These are phyloP conservation scores for Helicocarpus griseus DNA, from an alignment of 2,329 filamentous ascomycete species.

Conservation along the genomic window DNA sequence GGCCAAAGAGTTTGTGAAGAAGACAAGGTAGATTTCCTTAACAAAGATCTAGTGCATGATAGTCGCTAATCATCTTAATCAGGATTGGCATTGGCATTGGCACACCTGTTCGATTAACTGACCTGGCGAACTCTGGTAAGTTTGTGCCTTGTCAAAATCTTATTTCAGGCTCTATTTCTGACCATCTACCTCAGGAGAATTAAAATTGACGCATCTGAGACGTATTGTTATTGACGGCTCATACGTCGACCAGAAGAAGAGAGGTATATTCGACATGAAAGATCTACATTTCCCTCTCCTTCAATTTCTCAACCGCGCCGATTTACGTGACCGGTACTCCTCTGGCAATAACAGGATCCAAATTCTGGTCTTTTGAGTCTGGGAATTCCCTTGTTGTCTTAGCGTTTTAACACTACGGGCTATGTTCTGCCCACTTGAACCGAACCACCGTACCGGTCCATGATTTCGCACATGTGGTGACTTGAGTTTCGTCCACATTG, in stretches of 20 bases:
- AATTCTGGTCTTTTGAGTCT: conserved; percentile 41
- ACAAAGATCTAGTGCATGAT: background rate
- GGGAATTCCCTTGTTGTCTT: conserved; percentile 22
- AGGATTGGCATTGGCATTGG: conserved; percentile 82
- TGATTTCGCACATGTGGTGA: no score
- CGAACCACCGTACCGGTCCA: no score
- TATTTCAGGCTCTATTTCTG: background rate
- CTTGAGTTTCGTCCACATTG: no score
- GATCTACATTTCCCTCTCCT: conserved; percentile 78
- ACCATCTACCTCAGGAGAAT: conserved; percentile 43
- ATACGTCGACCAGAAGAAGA: conserved; percentile 89
- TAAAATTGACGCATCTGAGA: conserved; percentile 62
- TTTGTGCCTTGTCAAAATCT: conserved; percentile 1
- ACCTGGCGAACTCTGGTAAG: conserved; percentile 71
- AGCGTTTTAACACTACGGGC: background rate
- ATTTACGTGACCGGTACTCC: conserved; percentile 62
- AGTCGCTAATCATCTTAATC: conserved; percentile 19
- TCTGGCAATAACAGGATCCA: conserved; percentile 43
- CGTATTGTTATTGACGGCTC: conserved; percentile 83
- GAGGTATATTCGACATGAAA: conserved; percentile 89
- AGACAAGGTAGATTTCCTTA: conserved; percentile 37
- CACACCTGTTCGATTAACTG: conserved; percentile 72
- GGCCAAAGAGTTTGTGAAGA: conserved; percentile 65
- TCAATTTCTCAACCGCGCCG: conserved; percentile 58
- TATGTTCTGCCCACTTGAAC: no score